Evolutionary conservation across 129 eudicot genomes (phyloP), one percentile per base, ranked within the genome.

Genomic region (Logfia minima): DNA sequence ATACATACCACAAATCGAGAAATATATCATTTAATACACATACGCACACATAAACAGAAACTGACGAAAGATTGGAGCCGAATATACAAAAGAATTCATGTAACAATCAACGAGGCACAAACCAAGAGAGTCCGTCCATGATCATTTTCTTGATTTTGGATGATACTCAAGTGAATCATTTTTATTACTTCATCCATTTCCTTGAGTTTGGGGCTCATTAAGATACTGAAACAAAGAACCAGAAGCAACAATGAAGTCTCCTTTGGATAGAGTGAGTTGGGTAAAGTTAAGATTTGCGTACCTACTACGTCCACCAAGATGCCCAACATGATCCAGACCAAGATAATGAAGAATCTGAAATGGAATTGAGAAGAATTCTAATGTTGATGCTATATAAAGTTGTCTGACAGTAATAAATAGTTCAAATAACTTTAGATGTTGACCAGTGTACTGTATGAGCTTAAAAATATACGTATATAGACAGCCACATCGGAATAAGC

Each of bases 271-370:
- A 32, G 24, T 16, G 32, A 11, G 68, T 58, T 63, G 48, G 45
- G 58, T 60, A 78, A 48, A 45, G 71, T 51, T 79, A 79, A 61
- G 21, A 52, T 64, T 56, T 17, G 39, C 29, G 24, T 78, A 89
- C 98, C 97, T 91, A 75, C 66, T 86, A 35, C 97, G 96, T 70
- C 98, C 98, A 4, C 96, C 98, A 87, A 86, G 90, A 87, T 93
- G 98, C 28, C 98, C 98, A 83, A 93, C 96, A 76, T 93, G 98
- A 89, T 93, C 98, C 88, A 93, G 66, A 70, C 97, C 98, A 86
- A 93, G 97, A 86, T 90, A 93, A 85, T 91, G 98, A 78, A 93
- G 97, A 83, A 93, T 87, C 98, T 93, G 96, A 29, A 78, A 86
- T 66, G 79, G 41, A 64, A 68, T 72, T 84, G 83, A 65, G 64